phyloP scores from a whole-genome alignment of 2,329 filamentous ascomycete genomes.

The Phyllosticta paracitricarpa region DNA sequence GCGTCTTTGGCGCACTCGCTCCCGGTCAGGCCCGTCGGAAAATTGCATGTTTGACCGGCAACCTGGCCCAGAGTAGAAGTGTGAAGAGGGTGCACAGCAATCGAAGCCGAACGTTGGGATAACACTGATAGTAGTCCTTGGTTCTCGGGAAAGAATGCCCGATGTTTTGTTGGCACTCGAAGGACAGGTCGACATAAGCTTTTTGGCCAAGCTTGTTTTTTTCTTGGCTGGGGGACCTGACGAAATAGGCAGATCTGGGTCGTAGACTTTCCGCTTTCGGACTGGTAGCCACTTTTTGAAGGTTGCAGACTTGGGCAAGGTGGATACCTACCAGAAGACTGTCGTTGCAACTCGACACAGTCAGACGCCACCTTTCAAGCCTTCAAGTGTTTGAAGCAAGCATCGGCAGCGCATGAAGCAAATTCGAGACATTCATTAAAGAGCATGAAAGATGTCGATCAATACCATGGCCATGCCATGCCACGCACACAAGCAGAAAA shows the following conservation, averaged over 20 bases:
- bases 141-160: too few relatives aligned
- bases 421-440: background rate
- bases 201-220: background rate
- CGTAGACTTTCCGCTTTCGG: too few relatives aligned
- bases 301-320: too few relatives aligned
- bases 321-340: too few relatives aligned
- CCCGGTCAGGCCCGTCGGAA: too few relatives aligned
- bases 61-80: background rate
- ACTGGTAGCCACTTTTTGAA: too few relatives aligned
- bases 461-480: background rate
- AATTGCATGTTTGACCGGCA: too few relatives aligned
- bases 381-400: background rate
- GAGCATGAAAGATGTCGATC: background rate
- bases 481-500: background rate
- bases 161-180: too few relatives aligned
- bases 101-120: background rate
- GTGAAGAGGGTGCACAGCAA: background rate
- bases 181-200: background rate
- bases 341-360: too few relatives aligned
- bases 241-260: too few relatives aligned
- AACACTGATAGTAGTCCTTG: background rate
- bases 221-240: background rate
- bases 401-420: background rate
- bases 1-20: too few relatives aligned
- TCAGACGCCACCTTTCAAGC: background rate